Base-by-base conservation (phyloP, 208 protist species). In the Tritrichomonas musculus region DNA sequence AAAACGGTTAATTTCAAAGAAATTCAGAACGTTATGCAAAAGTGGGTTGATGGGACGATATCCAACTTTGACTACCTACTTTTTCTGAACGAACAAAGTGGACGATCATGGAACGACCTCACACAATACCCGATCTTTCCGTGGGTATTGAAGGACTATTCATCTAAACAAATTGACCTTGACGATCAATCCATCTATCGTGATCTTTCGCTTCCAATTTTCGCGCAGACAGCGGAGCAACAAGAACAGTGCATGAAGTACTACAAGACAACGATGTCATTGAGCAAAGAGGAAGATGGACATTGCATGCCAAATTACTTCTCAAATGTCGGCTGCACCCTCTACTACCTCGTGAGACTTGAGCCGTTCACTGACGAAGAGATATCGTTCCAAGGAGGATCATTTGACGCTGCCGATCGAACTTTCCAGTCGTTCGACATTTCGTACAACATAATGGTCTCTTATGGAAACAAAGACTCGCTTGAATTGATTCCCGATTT, bases 401-500 rank as follows among this genome's bases (percentile, higher is more conserved):
- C 96, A 72, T 99, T 99, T 14, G 72, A 92, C 53, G 39, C 50
- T 22, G 75, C 49, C 1, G 53, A 57, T 41, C 25, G 72, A 65
- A 64, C 41, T 49, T 92, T 92, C 47, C 36, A 72, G 5, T 77
- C 92, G 22, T 72, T 93, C 47, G 36, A 65, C 9, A 64, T 65
- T 17, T 33, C 92, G 25, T 69, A 49, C 9, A 1, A 8, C 0
- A 27, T 47, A 5, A 66, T 73, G 75, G 39, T 41, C n/a, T 9
- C 50, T 49, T 39, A 49, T 13, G 36, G 36, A 8, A 69, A 47
- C 64, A 66, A 93, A 88, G 57, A 53, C 27, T 57, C 47, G 25
- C 41, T 69, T 13, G 95, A 95, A 72, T 93, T 97, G 11, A 94
- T 95, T 30, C 96, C 96, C 11, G 95, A 97, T 77, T 96, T 96